Percentiles rank a stretch among this genome's conserved stretches.
Conservation (phyloP, 768 basidiomycete genomes). For the Paxillus rubicundulus region DNA sequence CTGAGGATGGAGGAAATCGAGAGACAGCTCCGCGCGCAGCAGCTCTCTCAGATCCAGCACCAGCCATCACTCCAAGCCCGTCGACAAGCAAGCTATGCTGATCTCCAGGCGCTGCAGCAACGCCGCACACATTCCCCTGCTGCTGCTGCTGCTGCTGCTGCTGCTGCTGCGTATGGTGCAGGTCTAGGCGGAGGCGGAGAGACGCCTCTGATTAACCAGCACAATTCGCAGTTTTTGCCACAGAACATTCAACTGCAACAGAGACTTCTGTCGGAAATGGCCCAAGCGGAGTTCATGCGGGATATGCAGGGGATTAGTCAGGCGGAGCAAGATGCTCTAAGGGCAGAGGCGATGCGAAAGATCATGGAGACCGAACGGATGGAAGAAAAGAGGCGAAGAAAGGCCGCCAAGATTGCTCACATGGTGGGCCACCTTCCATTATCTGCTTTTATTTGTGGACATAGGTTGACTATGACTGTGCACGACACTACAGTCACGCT, state of each 20-base stretch:
- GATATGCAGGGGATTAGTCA: conserved; percentile 61
- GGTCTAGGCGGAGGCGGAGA: conserved; percentile 24
- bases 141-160: conserved; percentile 40
- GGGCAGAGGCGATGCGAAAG: conserved; percentile 80
- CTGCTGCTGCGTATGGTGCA: conserved; percentile 34
- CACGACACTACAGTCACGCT: conserved; percentile 59
- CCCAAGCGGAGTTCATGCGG: conserved; percentile 64
- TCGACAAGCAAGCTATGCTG: conserved; percentile 43
- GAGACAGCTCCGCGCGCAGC: conserved; percentile 55
- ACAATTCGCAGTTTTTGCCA: conserved; percentile 52
- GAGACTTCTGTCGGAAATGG: conserved; percentile 71
- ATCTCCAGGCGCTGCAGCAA: conserved; percentile 47
- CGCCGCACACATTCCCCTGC: conserved; percentile 51
- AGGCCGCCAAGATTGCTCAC: conserved; percentile 82
- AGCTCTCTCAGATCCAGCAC: conserved; percentile 47
- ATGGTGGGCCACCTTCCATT: conserved; percentile 54
- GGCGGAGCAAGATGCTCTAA: conserved; percentile 66
- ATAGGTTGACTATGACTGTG: background rate
- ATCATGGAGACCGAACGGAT: conserved; percentile 88
- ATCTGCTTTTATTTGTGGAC: background rate
- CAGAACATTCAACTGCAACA: conserved; percentile 74
- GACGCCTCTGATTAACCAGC: conserved; percentile 43
- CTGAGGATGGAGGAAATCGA: conserved; percentile 64
- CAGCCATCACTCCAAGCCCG: conserved; percentile 39
- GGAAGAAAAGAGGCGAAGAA: conserved; percentile 80